Percentiles rank a stretch among this genome's conserved stretches.
phyloP scores from a whole-genome alignment of 257 asterid genomes.

The Nicotiana undulata region DNA sequence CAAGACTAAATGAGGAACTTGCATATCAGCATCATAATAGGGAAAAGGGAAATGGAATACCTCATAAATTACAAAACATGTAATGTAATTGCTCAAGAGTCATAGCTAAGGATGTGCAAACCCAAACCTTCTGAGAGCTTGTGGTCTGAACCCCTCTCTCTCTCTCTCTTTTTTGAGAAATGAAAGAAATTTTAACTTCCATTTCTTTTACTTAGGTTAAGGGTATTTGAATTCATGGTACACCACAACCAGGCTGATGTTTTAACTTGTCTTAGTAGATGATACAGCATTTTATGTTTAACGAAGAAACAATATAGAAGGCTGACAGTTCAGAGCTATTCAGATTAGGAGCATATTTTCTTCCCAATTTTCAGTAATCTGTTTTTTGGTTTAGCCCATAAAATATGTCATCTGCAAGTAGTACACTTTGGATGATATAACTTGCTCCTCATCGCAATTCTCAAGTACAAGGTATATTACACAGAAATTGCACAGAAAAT shows the following conservation, averaged over 20 bases:
- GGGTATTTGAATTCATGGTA: not conserved
- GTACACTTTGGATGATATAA: not conserved
- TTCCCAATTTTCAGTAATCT: not conserved
- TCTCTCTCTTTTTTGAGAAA: not conserved
- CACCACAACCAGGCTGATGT: not conserved
- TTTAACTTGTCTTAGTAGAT: not conserved
- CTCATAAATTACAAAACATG: not conserved
- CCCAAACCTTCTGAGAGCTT: not conserved
- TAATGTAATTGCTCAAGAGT: not conserved
- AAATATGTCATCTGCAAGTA: not conserved
- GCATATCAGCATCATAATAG: conserved; percentile 22
- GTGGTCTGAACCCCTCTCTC: not conserved
- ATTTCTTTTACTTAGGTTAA: not conserved
- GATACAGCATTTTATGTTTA: not conserved
- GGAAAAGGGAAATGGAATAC: not conserved
- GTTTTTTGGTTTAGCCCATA: not conserved
- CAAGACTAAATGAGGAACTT: conserved; percentile 38
- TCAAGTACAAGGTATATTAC: not conserved
- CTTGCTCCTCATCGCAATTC: not conserved
- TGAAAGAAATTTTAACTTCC: not conserved
- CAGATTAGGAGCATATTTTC: not conserved
- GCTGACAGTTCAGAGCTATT: not conserved
- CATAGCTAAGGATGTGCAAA: not conserved
- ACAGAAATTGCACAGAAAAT: not conserved
- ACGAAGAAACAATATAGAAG: not conserved